Conservation (phyloP, 176 grass and related monocot species). For the Metroxylon sagu region DNA sequence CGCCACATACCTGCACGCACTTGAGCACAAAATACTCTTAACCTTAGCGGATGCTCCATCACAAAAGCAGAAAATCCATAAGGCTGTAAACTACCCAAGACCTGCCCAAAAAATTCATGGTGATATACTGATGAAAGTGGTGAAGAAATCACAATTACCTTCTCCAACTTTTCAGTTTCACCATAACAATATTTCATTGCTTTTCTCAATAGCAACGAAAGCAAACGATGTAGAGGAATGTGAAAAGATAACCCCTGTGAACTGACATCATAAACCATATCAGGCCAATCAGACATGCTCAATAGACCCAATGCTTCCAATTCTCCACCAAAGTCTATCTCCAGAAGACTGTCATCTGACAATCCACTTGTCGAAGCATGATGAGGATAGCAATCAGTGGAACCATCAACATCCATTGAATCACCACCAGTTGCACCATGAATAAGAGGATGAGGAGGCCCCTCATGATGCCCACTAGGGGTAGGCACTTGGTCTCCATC, state of each 20-base stretch:
- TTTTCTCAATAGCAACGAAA: constrained; percentile 72
- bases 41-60: constrained; percentile 93
- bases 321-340: constrained; percentile 49
- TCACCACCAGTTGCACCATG: constrained; percentile 2
- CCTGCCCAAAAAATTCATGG: constrained; percentile 54
- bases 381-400: constrained; percentile 21
- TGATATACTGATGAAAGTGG: constrained; percentile 24
- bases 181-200: constrained; percentile 56
- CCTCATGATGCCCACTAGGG: constrained; percentile 16
- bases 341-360: constrained; percentile 53
- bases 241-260: constrained; percentile 97
- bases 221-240: constrained; percentile 91
- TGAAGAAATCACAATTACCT: background rate
- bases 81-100: constrained; percentile 49
- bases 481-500: background rate
- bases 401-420: constrained; percentile 5
- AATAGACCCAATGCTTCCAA: constrained; percentile 58
- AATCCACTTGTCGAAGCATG: constrained; percentile 39
- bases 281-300: constrained; percentile 56
- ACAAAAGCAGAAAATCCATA: constrained; percentile 74
- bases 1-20: constrained; percentile 97
- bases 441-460: background rate
- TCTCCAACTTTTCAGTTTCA: constrained; percentile 43
- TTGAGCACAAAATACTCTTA: constrained; percentile 94
- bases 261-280: constrained; percentile 76